Evolutionary conservation across 768 basidiomycete genomes (phyloP).

Genomic region (Phanerochaete carnosa): DNA sequence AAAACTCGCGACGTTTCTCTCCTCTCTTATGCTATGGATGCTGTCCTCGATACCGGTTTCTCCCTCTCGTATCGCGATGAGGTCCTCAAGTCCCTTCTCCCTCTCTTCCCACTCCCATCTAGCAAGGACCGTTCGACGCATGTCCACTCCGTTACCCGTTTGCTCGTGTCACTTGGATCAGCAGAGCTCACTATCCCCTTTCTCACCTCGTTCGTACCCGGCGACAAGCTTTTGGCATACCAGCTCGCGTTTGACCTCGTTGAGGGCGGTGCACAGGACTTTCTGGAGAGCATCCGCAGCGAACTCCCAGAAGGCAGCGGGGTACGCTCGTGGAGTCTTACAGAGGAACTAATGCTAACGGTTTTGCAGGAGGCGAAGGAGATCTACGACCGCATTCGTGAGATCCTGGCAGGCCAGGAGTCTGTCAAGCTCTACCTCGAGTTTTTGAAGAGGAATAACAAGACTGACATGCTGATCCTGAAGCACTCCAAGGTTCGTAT

Average conservation of each 20-base stretch:
- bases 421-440: conserved; percentile 92
- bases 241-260: conserved; percentile 96
- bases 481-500: conserved; percentile 81
- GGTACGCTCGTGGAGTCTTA: conserved; percentile 35
- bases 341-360: neutral
- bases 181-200: conserved; percentile 76
- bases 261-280: conserved; percentile 93
- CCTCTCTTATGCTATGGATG: conserved; percentile 89
- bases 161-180: conserved; percentile 85
- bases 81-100: conserved; percentile 73
- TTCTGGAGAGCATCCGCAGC: conserved; percentile 71
- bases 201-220: conserved; percentile 65
- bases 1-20: conserved; percentile 73
- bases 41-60: conserved; percentile 86
- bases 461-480: conserved; percentile 86
- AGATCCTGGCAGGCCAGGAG: conserved; percentile 86
- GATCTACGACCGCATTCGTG: conserved; percentile 71
- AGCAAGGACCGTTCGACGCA: conserved; percentile 72
- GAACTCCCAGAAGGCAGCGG: conserved; percentile 66
- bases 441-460: conserved; percentile 93
- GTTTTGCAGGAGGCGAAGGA: conserved; percentile 51
- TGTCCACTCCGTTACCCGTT: conserved; percentile 78
- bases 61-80: conserved; percentile 82
- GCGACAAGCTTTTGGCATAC: conserved; percentile 78
- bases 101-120: conserved; percentile 79